These are phyloP conservation scores for Aureobasidium musti DNA, from an alignment of 2,329 filamentous ascomycete species.

Conservation along the genomic window DNA sequence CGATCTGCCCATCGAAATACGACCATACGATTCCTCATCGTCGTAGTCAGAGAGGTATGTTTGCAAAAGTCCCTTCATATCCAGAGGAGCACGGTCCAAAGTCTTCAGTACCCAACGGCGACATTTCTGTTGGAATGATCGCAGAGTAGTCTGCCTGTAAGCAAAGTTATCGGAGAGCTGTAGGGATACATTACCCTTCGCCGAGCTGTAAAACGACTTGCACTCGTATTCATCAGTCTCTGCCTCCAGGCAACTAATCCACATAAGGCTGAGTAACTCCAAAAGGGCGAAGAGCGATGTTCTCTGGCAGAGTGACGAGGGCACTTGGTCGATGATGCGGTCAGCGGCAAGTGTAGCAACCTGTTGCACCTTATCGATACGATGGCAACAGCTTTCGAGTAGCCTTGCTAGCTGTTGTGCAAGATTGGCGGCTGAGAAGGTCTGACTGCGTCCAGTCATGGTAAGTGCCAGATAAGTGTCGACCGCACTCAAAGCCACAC, in stretches of 20 bases:
- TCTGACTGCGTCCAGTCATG: conserved; percentile 67
- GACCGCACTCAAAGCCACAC: conserved; percentile 68
- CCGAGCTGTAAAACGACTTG: conserved; percentile 75
- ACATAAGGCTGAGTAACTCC: conserved; percentile 91
- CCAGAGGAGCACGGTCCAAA: conserved; percentile 81
- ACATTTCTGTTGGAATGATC: conserved; percentile 73
- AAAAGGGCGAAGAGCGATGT: conserved; percentile 89
- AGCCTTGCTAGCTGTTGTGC: conserved; percentile 83
- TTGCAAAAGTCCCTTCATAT: conserved; percentile 92
- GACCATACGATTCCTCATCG: conserved; percentile 81
- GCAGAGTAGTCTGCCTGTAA: conserved; percentile 76
- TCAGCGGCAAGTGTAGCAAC: conserved; percentile 82
- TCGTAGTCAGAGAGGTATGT: conserved; percentile 96
- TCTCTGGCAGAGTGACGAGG: conserved; percentile 86
- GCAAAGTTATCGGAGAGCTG: conserved; percentile 93
- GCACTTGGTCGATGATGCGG: conserved; percentile 78
- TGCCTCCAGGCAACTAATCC: conserved; percentile 88
- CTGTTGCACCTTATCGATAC: conserved; percentile 86
- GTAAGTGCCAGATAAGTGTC: conserved; percentile 78
- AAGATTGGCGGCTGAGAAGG: conserved; percentile 89
- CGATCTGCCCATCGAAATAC: conserved; percentile 87
- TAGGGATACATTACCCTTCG: conserved; percentile 74
- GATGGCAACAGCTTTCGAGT: conserved; percentile 88
- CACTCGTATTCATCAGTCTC: conserved; percentile 94
- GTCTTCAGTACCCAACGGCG: conserved; percentile 77